Conservation (phyloP, 2,329 filamentous ascomycete genomes). For the Passalora sequoiae region DNA sequence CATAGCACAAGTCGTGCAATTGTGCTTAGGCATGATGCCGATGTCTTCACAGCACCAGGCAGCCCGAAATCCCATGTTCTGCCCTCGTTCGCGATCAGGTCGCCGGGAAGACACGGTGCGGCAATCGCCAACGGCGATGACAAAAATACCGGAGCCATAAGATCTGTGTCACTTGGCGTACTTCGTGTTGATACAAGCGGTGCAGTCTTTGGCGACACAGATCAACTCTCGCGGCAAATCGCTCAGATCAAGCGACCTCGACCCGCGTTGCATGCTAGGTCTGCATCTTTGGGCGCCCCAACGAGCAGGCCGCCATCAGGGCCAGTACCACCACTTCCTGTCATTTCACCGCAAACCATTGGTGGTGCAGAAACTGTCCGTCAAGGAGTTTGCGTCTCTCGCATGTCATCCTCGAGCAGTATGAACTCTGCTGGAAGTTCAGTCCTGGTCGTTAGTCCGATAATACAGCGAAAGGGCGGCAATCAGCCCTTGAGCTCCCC, state of each 20-base stretch:
- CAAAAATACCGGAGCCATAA: constrained; percentile 11
- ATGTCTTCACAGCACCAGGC: constrained; percentile 11
- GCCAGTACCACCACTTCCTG: constrained; percentile 42
- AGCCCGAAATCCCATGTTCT: constrained; percentile 25
- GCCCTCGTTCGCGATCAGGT: constrained; percentile 29
- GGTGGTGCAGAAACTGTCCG: constrained; percentile 8
- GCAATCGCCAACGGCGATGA: constrained; percentile 20
- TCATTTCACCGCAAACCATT: constrained; percentile 21
- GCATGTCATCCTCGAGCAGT: constrained; percentile 39
- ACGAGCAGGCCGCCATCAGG: constrained; percentile 38
- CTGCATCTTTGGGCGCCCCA: constrained; percentile 33
- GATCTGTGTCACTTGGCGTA: constrained; percentile 29
- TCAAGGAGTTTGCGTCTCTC: constrained; percentile 31
- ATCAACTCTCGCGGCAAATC: constrained; percentile 4
- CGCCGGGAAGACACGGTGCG: constrained; percentile 23
- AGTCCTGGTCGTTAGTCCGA: constrained; percentile 38
- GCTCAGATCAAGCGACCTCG: constrained; percentile 12
- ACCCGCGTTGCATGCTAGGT: constrained; percentile 27
- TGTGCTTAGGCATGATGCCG: neutral
- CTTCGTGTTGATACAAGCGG: constrained; percentile 16
- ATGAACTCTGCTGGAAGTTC: constrained; percentile 39
- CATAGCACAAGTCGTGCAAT: neutral
- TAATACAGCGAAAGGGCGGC: constrained; percentile 22
- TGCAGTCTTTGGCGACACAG: constrained; percentile 14
- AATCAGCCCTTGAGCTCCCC: constrained; percentile 21